Base-by-base conservation (phyloP, 805 yeast genomes). In the Ogataea zsoltii region DNA sequence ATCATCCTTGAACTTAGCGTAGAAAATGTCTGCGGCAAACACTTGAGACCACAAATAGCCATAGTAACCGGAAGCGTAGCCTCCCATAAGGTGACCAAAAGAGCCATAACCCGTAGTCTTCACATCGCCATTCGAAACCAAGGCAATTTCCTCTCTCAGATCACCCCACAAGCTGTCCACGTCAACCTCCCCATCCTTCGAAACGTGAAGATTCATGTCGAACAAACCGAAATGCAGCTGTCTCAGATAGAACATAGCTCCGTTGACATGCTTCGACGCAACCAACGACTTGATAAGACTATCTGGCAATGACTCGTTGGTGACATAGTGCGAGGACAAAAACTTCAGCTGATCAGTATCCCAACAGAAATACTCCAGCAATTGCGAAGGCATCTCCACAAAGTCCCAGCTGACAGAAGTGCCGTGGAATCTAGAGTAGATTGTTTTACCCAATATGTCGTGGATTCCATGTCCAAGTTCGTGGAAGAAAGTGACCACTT, bases 391-490 rank as follows among this genome's bases (percentile, higher is more conserved):
- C 47, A 92, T 88, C 66, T 88, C 96, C 40, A 88, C 96, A 67
- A 88, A 88, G 67, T 88, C 96, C 76, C 94, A 75, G 31, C 85
- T 80, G 36, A 86, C 92, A 32, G 77, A 71, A 25, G 91, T 83
- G 17, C 96, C 96, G 59, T 80, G 85, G 67, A 87, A 88, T 50
- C 83, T 74, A 2, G 85, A 74, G 53, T 77, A 81, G 46, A 69
- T 70, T 21, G 91, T 83, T 49, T 75, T 71, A 10, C 91, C 87
- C 44, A 88, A 74, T 38, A 87, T 67, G 54, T 81, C 85, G 65
- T 88, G 96, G 46, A 88, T 84, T 45, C 95, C 96, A 60, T 88
- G 96, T 19, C 96, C 96, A 53, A 88, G 74, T 65, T 88, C 96
- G 61, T 88, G 96, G 82, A 88, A 88, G 55, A 88, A 84, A 0